phyloP scores from a whole-genome alignment of 2,329 filamentous ascomycete genomes.

The Colletotrichum sp. region DNA sequence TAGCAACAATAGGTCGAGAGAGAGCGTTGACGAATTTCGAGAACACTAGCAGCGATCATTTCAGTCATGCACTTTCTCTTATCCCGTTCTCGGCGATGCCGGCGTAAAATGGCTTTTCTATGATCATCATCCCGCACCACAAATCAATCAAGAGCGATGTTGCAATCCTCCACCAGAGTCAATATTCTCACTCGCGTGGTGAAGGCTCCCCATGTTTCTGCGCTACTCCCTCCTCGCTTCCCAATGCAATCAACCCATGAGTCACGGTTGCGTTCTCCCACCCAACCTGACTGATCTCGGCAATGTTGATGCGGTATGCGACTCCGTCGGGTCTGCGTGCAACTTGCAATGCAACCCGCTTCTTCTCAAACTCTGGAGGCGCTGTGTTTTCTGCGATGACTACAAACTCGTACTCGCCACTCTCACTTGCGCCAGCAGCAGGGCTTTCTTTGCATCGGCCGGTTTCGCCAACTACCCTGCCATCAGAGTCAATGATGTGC shows the following conservation, averaged over 20 bases:
- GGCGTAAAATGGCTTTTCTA: not conserved
- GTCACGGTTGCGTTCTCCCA: not conserved
- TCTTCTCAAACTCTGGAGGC: not conserved
- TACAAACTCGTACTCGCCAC: not conserved
- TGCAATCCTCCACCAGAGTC: not conserved
- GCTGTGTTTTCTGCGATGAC: not conserved
- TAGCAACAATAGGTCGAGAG: no score
- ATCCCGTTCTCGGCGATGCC: not conserved
- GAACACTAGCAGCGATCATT: no score
- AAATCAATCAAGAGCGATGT: not conserved
- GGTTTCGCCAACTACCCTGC: not conserved
- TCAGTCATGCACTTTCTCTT: not conserved
- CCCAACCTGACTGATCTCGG: not conserved
- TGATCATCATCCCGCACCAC: not conserved
- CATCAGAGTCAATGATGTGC: not conserved
- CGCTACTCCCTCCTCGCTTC: not conserved
- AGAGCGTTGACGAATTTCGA: no score
- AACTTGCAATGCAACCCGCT: not conserved
- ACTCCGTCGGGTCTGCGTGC: not conserved
- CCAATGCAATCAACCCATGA: not conserved
- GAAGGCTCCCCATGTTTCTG: not conserved
- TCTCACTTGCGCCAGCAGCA: not conserved
- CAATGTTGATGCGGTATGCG: not conserved
- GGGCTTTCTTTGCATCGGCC: not conserved
- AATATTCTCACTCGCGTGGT: not conserved